Conservation (phyloP, 768 basidiomycete genomes). For the Dictyophora rubrovolvata region DNA sequence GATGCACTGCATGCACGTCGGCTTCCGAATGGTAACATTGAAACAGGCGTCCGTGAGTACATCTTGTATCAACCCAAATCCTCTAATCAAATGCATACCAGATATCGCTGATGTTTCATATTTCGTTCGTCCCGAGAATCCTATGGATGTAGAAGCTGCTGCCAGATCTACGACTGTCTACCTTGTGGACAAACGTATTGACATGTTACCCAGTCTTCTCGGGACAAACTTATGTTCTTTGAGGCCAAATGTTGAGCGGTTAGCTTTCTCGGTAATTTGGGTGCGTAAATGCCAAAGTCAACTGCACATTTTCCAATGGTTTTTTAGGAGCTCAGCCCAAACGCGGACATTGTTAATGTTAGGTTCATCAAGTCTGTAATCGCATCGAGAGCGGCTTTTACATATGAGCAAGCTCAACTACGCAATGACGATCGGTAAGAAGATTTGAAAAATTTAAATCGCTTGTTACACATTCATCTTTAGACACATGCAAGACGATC, state of each 20-base stretch:
- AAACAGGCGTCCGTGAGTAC: slow-evolving; percentile 93
- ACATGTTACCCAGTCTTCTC: slow-evolving; percentile 90
- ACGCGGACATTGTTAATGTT: slow-evolving; percentile 83
- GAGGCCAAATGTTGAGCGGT: slow-evolving; percentile 81
- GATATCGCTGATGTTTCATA: slow-evolving; percentile 98
- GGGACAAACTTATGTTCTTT: slow-evolving; percentile 96
- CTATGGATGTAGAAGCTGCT: slow-evolving; percentile 97
- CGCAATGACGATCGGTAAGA: slow-evolving; percentile 86
- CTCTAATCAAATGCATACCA: slow-evolving; percentile 22
- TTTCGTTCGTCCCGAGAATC: slow-evolving; percentile 85
- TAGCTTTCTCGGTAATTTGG: slow-evolving; percentile 96
- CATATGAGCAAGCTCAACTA: slow-evolving; percentile 91
- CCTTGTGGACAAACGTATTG: slow-evolving; percentile 95
- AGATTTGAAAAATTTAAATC: neutral
- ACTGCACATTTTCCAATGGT: neutral
- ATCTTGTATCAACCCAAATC: neutral
- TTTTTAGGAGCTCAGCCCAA: slow-evolving; percentile 75
- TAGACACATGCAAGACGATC: slow-evolving; percentile 67
- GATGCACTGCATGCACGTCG: slow-evolving; percentile 88
- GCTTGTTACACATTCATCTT: neutral
- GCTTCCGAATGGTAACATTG: slow-evolving; percentile 87
- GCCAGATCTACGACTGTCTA: slow-evolving; percentile 95
- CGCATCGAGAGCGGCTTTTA: slow-evolving; percentile 91
- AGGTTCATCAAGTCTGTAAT: slow-evolving; percentile 96
- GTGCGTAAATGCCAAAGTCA: slow-evolving; percentile 29